Evolutionary conservation across 1,284 basidiomycete genomes (phyloP).

Genomic region (Puccinia coronata): DNA sequence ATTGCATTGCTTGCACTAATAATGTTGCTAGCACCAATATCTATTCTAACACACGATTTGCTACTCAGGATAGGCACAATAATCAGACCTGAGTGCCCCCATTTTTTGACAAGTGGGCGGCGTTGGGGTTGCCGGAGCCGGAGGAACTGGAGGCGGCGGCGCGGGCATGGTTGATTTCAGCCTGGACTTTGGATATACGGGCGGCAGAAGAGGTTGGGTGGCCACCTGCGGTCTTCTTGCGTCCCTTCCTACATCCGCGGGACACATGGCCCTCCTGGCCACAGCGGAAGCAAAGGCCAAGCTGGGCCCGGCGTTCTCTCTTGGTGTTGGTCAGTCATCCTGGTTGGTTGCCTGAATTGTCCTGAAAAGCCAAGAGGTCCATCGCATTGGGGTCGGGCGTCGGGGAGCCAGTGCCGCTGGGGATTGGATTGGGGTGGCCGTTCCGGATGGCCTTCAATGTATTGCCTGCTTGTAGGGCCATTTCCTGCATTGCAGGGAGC

Average conservation of each 20-base stretch:
- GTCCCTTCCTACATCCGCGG: not conserved
- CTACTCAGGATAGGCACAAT: conserved; percentile 19
- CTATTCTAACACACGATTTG: not conserved
- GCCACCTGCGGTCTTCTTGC: not conserved
- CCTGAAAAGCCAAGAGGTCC: not conserved
- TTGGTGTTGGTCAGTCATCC: not conserved
- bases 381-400: not conserved
- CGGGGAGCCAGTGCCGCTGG: not conserved
- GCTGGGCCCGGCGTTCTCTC: no score
- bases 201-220: not conserved
- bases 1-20: not conserved
- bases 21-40: not conserved
- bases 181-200: not conserved
- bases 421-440: not conserved
- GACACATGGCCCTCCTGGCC: not conserved
- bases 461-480: not conserved
- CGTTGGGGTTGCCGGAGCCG: not conserved
- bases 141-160: not conserved
- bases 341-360: not conserved
- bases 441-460: not conserved
- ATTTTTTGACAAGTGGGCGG: not conserved
- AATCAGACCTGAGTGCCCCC: not conserved
- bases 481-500: not conserved
- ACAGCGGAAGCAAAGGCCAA: not conserved
- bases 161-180: not conserved